Base-by-base conservation (phyloP, 306 rosid genomes). In the Sindora glabra region DNA sequence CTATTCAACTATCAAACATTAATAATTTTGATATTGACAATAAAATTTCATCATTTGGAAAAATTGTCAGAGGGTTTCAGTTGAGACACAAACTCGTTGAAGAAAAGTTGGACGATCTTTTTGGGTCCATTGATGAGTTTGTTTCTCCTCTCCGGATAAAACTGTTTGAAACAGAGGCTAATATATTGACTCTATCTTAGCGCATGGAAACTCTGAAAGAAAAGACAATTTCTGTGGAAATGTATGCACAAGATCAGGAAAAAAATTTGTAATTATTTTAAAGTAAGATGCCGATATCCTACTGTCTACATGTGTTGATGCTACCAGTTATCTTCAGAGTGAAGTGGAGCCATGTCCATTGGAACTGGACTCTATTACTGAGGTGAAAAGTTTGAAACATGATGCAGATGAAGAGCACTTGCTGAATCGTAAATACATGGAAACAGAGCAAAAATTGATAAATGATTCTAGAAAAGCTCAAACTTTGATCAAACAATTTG, bases 291-390 rank as follows among this genome's bases (percentile, higher is more conserved):
- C 79, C 26, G 48, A 14, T 48, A 63, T 74, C 57, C 73, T 94
- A 70, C 59, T 75, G 29, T 84, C 86, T 71, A 81, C 90, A 24
- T 94, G 95, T 62, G 68, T 68, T 22, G 69, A 71, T 65, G 80
- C 90, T 53, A 62, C 86, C 21, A 46, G 63, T 66, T 90, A 83
- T 58, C 87, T 94, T 74, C 89, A 80, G 55, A 59, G 68, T 70
- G 87, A 80, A 64, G 80, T 78, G 69, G 68, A 75, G n/a, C n/a
- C 65, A 81, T 78, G 71, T 71, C 69, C 59, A 69, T 80, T 65
- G 71, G 77, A 56, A 54, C 72, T 69, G 26, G 67, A 63, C 58
- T 69, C 77, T 49, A 69, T 61, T 52, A 76, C 83, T 48, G 86
- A 85, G 79, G 72, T 74, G 13, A 80, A 79, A 59, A 55, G 60